phyloP scores from a whole-genome alignment of 441 rosid genomes.

The Pelargonium fulgidum region DNA sequence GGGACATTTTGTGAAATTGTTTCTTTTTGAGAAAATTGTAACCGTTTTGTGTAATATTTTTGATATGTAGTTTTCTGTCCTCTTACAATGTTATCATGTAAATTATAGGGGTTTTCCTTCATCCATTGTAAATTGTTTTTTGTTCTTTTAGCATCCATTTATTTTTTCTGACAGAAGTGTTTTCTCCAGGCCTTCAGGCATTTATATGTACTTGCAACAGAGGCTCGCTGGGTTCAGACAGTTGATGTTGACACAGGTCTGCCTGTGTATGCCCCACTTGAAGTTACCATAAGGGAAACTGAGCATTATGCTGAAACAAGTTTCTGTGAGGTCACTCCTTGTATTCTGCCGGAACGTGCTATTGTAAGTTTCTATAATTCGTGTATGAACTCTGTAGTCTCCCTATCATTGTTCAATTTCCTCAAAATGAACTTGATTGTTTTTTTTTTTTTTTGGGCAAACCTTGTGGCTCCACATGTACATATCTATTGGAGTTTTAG shows the following conservation, averaged over 20 bases:
- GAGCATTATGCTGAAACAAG: conserved; percentile 86
- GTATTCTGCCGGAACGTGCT: conserved; percentile 93
- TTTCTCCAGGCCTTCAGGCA: conserved; percentile 85
- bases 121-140: conserved; percentile 4
- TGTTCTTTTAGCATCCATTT: conserved; percentile 13
- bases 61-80: neutral
- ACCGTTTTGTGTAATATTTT: neutral
- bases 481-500: neutral
- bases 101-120: neutral
- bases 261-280: conserved; percentile 90
- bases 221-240: conserved; percentile 96
- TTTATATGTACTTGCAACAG: conserved; percentile 90
- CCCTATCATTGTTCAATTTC: neutral
- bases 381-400: neutral
- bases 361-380: conserved; percentile 49
- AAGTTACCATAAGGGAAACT: conserved; percentile 73
- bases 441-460: conserved; percentile 12
- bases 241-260: conserved; percentile 94
- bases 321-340: conserved; percentile 83
- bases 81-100: neutral
- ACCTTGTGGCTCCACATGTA: conserved; percentile 16
- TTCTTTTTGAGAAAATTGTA: neutral
- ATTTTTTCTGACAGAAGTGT: conserved; percentile 16
- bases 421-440: conserved; percentile 7
- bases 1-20: neutral